Evolutionary conservation across 306 rosid species (phyloP), one percentile per base, ranked within the genome.

Genomic region (Arachis hypogaea): DNA sequence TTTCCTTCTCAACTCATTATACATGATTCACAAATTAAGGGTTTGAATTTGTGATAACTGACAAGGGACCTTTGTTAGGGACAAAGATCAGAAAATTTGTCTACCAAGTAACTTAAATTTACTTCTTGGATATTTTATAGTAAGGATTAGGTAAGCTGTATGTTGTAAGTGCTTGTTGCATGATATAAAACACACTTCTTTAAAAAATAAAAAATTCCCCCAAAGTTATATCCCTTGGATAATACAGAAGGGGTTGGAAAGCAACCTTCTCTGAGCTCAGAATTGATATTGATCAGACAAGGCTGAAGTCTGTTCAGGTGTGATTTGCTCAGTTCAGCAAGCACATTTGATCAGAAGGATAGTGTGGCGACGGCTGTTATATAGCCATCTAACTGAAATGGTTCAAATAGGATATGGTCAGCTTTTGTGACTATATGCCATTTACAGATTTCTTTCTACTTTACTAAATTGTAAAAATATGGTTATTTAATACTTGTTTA

Each of bases 1-100:
- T 65, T 18, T 42, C 50, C 58, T 65, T 50, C 79, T 56, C 66
- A 66, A 58, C 33, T 12, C 47, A 75, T 56, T 71, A 49, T 80
- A 7, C 69, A 59, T 67, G 63, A 66, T 64, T 76, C 55, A 9
- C 59, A 64, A 62, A 11, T 59, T 57, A 28, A 14, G 28, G 49
- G 62, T 66, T 79, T 59, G 71, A 29, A 47, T 68, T 79, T 68
- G 66, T 41, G 7, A 10, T 22, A 66, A 66, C 55, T 59, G 57
- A 29, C 9, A 9, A 5, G 0, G 11, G 42, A 51, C 44, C 52
- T 63, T 62, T 70, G 36, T 12, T 63, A 10, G 78, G 69, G 61
- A 59, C 36, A 69, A 30, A 18, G 18, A 41, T 71, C 63, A 63
- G 73, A 69, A 14, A 63, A 14, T 47, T 74, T 47, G 11, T 68